phyloP scores from a whole-genome alignment of 2,329 filamentous ascomycete genomes.

The Fusarium tjaetaba region DNA sequence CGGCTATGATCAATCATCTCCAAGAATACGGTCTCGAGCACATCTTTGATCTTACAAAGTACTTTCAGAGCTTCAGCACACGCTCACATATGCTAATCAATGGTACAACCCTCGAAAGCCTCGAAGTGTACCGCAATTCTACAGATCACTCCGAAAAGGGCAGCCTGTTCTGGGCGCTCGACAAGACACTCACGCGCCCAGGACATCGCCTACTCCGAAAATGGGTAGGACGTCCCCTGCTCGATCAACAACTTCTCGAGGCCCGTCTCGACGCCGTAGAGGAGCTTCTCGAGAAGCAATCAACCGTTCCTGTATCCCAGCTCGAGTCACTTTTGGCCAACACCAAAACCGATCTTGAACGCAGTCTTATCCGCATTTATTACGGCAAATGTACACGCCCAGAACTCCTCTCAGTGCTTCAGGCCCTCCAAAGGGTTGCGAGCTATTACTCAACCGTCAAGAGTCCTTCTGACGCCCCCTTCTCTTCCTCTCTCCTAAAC shows the following conservation, averaged over 20 bases:
- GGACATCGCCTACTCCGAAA: constrained; percentile 89
- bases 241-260: constrained; percentile 79
- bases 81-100: constrained; percentile 96
- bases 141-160: constrained; percentile 87
- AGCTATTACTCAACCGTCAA: constrained; percentile 78
- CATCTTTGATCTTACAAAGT: constrained; percentile 95
- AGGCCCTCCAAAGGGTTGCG: constrained; percentile 84
- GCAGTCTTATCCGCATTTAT: constrained; percentile 93
- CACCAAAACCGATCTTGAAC: constrained; percentile 85
- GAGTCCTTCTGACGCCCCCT: constrained; percentile 73
- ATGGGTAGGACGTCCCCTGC: constrained; percentile 91
- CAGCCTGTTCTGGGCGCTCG: constrained; percentile 93
- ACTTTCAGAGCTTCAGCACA: constrained; percentile 95
- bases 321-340: constrained; percentile 76
- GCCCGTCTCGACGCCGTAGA: constrained; percentile 85
- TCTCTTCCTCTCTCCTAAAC: constrained; percentile 74
- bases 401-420: constrained; percentile 85
- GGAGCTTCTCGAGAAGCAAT: constrained; percentile 78
- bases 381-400: constrained; percentile 95
- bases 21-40: constrained; percentile 93
- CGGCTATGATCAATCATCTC: constrained; percentile 94
- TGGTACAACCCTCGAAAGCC: constrained; percentile 90
- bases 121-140: constrained; percentile 95
- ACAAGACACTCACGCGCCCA: constrained; percentile 90
- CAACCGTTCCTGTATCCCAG: constrained; percentile 75